Evolutionary conservation across 352 stramenopile genomes (phyloP).

Genomic region (Pilasporangium apinafurcum): DNA sequence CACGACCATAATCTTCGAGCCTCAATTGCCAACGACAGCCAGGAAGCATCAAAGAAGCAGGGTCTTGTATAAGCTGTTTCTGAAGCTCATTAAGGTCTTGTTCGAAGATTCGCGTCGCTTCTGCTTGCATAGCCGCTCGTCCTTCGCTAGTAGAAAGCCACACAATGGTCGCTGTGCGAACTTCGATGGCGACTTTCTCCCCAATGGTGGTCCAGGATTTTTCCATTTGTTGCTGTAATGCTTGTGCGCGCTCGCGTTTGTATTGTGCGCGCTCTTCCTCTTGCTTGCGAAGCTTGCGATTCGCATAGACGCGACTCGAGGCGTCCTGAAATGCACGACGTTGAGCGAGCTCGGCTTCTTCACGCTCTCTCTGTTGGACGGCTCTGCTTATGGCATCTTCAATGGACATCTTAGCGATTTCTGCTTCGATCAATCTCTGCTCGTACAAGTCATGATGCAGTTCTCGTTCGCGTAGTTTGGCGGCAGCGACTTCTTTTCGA

Average conservation of each 20-base stretch:
- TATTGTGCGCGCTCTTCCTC: constrained; percentile 36
- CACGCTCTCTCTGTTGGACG: constrained; percentile 13
- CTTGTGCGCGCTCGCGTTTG: constrained; percentile 25
- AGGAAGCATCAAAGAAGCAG: constrained; percentile 13
- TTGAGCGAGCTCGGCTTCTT: constrained; percentile 17
- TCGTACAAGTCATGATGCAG: constrained; percentile 32
- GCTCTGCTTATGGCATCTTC: constrained; percentile 40
- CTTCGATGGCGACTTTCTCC: constrained; percentile 27
- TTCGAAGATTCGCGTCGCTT: constrained; percentile 52
- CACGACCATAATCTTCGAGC: constrained; percentile 42
- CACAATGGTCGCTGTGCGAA: constrained; percentile 29
- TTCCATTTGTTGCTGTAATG: constrained; percentile 13
- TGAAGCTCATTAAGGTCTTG: constrained; percentile 36
- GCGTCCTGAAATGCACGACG: constrained; percentile 37
- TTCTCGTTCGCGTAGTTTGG: constrained; percentile 25
- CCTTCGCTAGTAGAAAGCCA: constrained; percentile 36
- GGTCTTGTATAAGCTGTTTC: constrained; percentile 30
- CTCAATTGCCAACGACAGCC: constrained; percentile 57
- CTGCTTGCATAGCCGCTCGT: constrained; percentile 14
- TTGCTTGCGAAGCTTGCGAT: constrained; percentile 44
- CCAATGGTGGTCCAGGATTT: constrained; percentile 41
- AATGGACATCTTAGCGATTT: constrained; percentile 24
- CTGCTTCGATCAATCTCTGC: constrained; percentile 15
- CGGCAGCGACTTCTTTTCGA: constrained; percentile 28
- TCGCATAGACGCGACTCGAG: constrained; percentile 28